phyloP scores from a whole-genome alignment of 2,329 filamentous ascomycete species.

The Aspergillus udagawae region DNA sequence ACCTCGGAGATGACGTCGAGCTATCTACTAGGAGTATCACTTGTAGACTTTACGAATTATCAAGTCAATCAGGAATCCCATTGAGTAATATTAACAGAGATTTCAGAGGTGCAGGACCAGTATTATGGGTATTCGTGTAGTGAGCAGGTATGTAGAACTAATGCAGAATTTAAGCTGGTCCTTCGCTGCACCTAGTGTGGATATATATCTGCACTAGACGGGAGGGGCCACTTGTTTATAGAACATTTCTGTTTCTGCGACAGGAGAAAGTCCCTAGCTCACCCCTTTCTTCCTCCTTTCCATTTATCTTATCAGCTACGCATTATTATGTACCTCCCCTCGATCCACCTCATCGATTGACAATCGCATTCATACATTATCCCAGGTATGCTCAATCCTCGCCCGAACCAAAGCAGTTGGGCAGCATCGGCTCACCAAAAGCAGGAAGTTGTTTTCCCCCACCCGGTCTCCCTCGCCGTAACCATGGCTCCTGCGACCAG shows the following conservation, averaged over 20 bases:
- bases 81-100: background rate
- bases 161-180: background rate
- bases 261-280: background rate
- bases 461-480: background rate
- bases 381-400: background rate
- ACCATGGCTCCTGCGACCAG: conserved; percentile 8
- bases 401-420: background rate
- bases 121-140: background rate
- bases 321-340: background rate
- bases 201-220: background rate
- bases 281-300: background rate
- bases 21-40: background rate
- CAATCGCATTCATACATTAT: background rate
- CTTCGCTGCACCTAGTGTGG: background rate
- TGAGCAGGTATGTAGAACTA: background rate
- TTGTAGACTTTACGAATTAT: background rate
- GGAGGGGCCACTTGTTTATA: background rate
- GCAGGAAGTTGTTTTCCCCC: background rate
- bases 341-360: background rate
- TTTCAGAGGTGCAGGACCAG: background rate
- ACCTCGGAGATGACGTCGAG: background rate
- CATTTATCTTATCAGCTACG: background rate
- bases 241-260: background rate
- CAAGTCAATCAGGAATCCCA: background rate
- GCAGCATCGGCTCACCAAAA: background rate